Evolutionary conservation across 768 basidiomycete species (phyloP).

Genomic region (Leccinum sublutescens): DNA sequence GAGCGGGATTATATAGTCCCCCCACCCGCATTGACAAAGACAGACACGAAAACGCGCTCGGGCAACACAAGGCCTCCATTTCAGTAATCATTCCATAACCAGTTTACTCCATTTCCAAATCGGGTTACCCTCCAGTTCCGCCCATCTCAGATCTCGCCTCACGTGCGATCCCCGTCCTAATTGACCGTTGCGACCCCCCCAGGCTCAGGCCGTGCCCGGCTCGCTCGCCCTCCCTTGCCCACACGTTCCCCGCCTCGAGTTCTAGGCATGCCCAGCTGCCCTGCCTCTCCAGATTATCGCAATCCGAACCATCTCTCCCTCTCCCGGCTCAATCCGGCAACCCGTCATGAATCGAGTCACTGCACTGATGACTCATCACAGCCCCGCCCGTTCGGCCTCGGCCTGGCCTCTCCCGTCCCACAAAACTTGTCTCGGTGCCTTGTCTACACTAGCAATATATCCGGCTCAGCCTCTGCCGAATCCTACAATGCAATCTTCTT

Average conservation of each 20-base stretch:
- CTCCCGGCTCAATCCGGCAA: slow-evolving; percentile 1
- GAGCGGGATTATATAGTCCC: slow-evolving; percentile 32
- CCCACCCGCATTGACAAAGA: slow-evolving; percentile 20
- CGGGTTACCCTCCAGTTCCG: slow-evolving; percentile 9
- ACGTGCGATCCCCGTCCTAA: slow-evolving; percentile 22
- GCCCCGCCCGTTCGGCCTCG: slow-evolving; percentile 2
- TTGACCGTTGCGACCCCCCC: not conserved
- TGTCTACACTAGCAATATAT: not conserved
- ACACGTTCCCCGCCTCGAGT: slow-evolving; percentile 35
- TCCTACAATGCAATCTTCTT: not conserved
- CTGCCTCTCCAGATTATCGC: slow-evolving; percentile 27
- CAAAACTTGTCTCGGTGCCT: slow-evolving; percentile 18
- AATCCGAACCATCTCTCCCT: slow-evolving; percentile 18
- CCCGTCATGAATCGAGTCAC: not conserved
- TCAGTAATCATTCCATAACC: slow-evolving; percentile 32
- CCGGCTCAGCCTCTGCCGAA: not conserved
- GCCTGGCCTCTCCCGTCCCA: slow-evolving; percentile 4
- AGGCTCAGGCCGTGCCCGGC: slow-evolving; percentile 8
- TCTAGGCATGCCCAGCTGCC: slow-evolving; percentile 21
- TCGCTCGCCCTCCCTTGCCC: slow-evolving; percentile 4
- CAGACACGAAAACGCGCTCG: slow-evolving; percentile 30
- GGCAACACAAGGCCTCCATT: slow-evolving; percentile 23
- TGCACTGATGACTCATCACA: slow-evolving; percentile 22
- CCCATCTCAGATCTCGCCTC: slow-evolving; percentile 33
- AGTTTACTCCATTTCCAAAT: slow-evolving; percentile 15